A percentile compares a stretch with the other conserved stretches of the same genome.
phyloP scores from a whole-genome alignment of 345 rosid genomes.

The Aquilaria malaccensis region DNA sequence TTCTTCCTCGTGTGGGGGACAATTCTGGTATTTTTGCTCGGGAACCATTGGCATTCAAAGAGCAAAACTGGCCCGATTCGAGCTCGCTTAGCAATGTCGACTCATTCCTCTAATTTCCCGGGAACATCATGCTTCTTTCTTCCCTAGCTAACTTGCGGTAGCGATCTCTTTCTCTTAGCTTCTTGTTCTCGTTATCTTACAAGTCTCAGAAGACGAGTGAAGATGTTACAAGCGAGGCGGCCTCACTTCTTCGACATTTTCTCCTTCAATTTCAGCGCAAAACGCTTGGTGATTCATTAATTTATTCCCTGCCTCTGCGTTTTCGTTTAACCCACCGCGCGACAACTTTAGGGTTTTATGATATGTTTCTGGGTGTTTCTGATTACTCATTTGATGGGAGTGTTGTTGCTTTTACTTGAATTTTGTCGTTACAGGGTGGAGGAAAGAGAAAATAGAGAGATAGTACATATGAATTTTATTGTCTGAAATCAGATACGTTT shows the following conservation, averaged over 20 bases:
- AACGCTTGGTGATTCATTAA: conserved; percentile 28
- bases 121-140: background rate
- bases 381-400: background rate
- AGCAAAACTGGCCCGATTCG: no score
- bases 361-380: background rate
- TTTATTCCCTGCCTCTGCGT: background rate
- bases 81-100: no score
- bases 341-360: conserved; percentile 11
- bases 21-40: no score
- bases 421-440: background rate
- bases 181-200: background rate
- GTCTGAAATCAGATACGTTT: no score
- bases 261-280: conserved; percentile 27
- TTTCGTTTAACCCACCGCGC: background rate
- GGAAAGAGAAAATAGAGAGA: no score
- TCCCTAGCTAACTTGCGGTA: background rate
- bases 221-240: conserved; percentile 22
- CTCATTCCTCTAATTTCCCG: background rate
- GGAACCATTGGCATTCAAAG: no score
- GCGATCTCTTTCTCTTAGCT: background rate
- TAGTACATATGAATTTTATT: no score
- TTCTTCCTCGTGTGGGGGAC: no score
- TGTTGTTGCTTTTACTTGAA: background rate
- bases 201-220: background rate
- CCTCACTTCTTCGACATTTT: conserved; percentile 40